Conservation (phyloP, 2,329 filamentous ascomycete species). For the Exophiala sp. region DNA sequence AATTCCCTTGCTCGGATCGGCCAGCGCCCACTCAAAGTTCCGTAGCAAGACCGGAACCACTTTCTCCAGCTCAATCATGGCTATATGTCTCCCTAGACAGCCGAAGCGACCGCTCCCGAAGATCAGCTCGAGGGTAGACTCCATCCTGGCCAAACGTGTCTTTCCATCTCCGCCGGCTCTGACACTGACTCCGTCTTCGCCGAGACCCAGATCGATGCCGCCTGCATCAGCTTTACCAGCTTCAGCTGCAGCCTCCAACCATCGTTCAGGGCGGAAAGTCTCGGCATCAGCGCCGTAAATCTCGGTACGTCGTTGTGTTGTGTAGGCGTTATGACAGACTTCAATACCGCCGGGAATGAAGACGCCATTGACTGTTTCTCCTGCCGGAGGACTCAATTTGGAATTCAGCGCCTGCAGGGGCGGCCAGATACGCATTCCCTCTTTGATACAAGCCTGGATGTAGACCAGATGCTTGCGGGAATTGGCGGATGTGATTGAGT, state of each 20-base stretch:
- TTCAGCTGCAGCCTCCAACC: constrained; percentile 39
- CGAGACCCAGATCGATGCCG: neutral
- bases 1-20: neutral
- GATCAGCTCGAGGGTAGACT: constrained; percentile 39
- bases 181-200: neutral
- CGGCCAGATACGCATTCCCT: constrained; percentile 45
- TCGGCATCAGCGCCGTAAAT: constrained; percentile 39
- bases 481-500: constrained; percentile 36
- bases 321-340: constrained; percentile 41
- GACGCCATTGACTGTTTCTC: constrained; percentile 37
- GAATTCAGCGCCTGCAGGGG: constrained; percentile 39
- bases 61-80: constrained; percentile 48
- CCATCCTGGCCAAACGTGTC: constrained; percentile 34
- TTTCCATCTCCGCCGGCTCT: constrained; percentile 10
- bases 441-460: constrained; percentile 48
- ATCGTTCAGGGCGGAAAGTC: constrained; percentile 47
- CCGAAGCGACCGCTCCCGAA: constrained; percentile 44
- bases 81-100: constrained; percentile 47
- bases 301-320: constrained; percentile 38
- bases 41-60: constrained; percentile 29
- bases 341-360: constrained; percentile 43
- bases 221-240: constrained; percentile 5
- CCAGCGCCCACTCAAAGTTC: neutral
- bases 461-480: constrained; percentile 40
- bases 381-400: constrained; percentile 36